Evolutionary conservation across 2,329 filamentous ascomycete species (phyloP).

Genomic region (Lecanicillium sp.): DNA sequence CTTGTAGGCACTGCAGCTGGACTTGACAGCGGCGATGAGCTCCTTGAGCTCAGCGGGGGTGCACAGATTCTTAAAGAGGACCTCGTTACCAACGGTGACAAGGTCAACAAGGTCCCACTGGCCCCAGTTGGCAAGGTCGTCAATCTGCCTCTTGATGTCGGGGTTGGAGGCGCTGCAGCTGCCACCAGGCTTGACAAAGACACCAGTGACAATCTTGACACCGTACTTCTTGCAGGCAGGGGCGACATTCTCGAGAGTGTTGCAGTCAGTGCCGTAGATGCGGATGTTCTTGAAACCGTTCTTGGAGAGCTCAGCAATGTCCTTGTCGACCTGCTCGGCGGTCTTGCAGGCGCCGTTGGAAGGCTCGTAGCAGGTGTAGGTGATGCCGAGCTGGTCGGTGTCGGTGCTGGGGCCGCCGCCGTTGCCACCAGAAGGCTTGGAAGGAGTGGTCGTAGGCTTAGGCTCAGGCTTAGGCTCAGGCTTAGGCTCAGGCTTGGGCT

Average conservation of each 20-base stretch:
- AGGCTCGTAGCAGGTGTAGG: slow-evolving; percentile 65
- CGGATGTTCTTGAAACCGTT: slow-evolving; percentile 67
- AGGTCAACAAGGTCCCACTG: slow-evolving; percentile 72
- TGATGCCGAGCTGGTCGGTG: slow-evolving; percentile 62
- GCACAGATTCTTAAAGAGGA: slow-evolving; percentile 67
- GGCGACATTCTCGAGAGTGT: slow-evolving; percentile 69
- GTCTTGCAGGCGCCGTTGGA: slow-evolving; percentile 60
- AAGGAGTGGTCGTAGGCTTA: slow-evolving; percentile 14
- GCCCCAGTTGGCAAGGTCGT: slow-evolving; percentile 62
- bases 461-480: slow-evolving; percentile 14
- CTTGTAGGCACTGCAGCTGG: slow-evolving; percentile 63
- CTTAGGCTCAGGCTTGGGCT: slow-evolving; percentile 10
- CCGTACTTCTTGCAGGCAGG: slow-evolving; percentile 57
- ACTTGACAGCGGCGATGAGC: slow-evolving; percentile 64
- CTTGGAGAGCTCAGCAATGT: slow-evolving; percentile 54
- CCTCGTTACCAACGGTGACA: slow-evolving; percentile 86
- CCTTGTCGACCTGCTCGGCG: slow-evolving; percentile 45
- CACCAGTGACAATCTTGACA: slow-evolving; percentile 75
- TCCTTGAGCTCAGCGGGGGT: slow-evolving; percentile 54
- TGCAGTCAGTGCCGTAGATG: slow-evolving; percentile 89
- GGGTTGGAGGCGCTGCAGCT: slow-evolving; percentile 46
- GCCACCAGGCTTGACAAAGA: slow-evolving; percentile 67
- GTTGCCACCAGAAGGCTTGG: slow-evolving; percentile 15
- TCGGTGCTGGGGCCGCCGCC: slow-evolving; percentile 18
- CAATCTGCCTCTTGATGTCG: slow-evolving; percentile 65